Percentiles rank a stretch among this genome's conserved stretches.
phyloP scores from a whole-genome alignment of 2,329 filamentous ascomycete species.

The Dryadomyces quercus-mongolicae region DNA sequence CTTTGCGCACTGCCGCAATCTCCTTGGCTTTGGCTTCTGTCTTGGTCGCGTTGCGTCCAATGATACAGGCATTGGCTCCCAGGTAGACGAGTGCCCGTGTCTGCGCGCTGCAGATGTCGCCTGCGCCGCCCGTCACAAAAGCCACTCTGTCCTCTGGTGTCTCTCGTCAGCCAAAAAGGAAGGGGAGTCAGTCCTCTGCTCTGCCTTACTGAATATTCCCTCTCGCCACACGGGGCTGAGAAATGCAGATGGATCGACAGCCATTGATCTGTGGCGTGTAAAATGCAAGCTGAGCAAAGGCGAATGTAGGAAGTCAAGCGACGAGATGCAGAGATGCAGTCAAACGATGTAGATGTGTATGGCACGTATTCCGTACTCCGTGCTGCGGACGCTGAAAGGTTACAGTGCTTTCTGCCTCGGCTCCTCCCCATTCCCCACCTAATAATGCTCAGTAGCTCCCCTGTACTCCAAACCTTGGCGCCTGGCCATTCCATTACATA shows the following conservation, averaged over 20 bases:
- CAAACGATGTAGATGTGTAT: too few species aligned
- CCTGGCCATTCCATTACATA: too few species aligned
- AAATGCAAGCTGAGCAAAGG: too few species aligned
- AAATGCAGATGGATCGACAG: conserved; percentile 43
- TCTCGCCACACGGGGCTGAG: conserved; percentile 77
- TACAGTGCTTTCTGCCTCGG: too few species aligned
- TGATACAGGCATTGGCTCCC: conserved; percentile 86
- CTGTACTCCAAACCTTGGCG: too few species aligned
- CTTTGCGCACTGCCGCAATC: conserved; percentile 65
- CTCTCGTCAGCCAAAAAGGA: not conserved
- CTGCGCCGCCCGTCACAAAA: conserved; percentile 90
- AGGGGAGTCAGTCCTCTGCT: not conserved
- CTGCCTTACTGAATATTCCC: conserved; percentile 61
- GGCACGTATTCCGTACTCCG: too few species aligned
- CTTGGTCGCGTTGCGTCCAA: conserved; percentile 81
- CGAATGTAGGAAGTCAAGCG: too few species aligned
- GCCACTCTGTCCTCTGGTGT: conserved; percentile 67
- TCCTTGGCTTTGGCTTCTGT: conserved; percentile 70
- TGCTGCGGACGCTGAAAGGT: too few species aligned
- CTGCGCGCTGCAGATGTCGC: conserved; percentile 88
- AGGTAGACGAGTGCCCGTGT: conserved; percentile 83
- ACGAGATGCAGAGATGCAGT: too few species aligned
- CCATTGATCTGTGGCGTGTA: conserved; percentile 11
- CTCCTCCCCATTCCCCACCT: too few species aligned
- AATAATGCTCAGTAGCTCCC: too few species aligned